A percentile compares a stretch with the other conserved stretches of the same genome.
Evolutionary conservation across 2,329 filamentous ascomycete species (phyloP).

Genomic region (Elsinoe australis): DNA sequence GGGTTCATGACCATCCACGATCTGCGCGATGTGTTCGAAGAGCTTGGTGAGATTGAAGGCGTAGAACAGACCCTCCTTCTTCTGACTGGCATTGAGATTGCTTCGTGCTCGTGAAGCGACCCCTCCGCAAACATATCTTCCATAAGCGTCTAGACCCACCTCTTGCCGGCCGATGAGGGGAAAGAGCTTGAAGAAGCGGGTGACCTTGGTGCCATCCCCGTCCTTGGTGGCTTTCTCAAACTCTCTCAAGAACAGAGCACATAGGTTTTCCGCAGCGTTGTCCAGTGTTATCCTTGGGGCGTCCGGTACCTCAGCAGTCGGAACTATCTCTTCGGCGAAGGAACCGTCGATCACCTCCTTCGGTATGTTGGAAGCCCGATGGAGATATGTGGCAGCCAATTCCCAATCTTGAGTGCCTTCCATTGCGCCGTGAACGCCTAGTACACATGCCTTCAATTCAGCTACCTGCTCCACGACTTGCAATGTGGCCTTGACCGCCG

Average conservation of each 20-base stretch:
- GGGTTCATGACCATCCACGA: slow-evolving; percentile 83
- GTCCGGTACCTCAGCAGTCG: slow-evolving; percentile 91
- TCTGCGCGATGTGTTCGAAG: slow-evolving; percentile 96
- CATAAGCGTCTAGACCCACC: slow-evolving; percentile 88
- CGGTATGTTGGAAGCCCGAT: slow-evolving; percentile 73
- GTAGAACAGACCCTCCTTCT: slow-evolving; percentile 80
- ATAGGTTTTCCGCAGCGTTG: slow-evolving; percentile 79
- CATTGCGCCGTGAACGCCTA: slow-evolving; percentile 93
- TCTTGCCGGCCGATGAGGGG: slow-evolving; percentile 84
- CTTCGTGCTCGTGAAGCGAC: slow-evolving; percentile 76
- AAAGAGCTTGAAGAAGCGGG: slow-evolving; percentile 96
- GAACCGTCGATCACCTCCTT: slow-evolving; percentile 69
- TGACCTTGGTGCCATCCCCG: slow-evolving; percentile 81
- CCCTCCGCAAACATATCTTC: slow-evolving; percentile 89
- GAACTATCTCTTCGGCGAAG: slow-evolving; percentile 88
- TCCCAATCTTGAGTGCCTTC: slow-evolving; percentile 98
- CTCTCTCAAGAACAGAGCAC: slow-evolving; percentile 82
- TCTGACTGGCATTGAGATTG: slow-evolving; percentile 61
- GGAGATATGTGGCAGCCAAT: slow-evolving; percentile 82
- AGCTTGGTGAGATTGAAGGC: slow-evolving; percentile 81
- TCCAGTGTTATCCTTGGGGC: slow-evolving; percentile 80
- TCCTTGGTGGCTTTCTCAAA: slow-evolving; percentile 87
- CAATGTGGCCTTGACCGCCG: slow-evolving; percentile 80
- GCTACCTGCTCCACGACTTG: slow-evolving; percentile 91
- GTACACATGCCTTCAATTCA: slow-evolving; percentile 91